These are phyloP conservation scores for Herpetospermum pedunculosum DNA, from an alignment of 306 rosid genomes.

Conservation along the genomic window DNA sequence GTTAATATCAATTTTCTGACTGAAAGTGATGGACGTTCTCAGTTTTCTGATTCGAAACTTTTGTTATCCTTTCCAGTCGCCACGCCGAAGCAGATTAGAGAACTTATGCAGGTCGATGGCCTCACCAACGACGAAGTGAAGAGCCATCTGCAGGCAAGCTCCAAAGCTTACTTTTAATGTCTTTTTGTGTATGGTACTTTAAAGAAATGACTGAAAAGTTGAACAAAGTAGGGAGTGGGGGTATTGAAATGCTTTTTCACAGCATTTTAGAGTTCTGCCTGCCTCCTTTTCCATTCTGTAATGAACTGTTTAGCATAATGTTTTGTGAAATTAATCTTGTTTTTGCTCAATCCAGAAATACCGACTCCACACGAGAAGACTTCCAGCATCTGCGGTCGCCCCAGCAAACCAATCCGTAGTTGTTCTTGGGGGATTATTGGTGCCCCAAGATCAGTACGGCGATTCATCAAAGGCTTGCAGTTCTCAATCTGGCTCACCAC, in stretches of 20 bases:
- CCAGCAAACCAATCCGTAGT: constrained; percentile 36
- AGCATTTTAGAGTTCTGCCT: background rate
- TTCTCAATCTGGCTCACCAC: constrained; percentile 83
- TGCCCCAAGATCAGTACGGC: constrained; percentile 53
- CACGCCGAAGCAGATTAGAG: constrained; percentile 98
- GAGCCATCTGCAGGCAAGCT: constrained; percentile 87
- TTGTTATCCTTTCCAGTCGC: constrained; percentile 43
- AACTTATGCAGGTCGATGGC: constrained; percentile 97
- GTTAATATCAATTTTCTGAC: background rate
- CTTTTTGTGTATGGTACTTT: background rate
- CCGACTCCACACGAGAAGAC: constrained; percentile 78
- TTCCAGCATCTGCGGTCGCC: constrained; percentile 29
- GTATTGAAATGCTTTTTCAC: background rate
- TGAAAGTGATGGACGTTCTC: background rate
- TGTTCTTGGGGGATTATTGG: constrained; percentile 73
- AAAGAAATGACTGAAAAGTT: constrained; percentile 1
- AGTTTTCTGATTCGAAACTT: background rate
- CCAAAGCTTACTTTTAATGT: background rate
- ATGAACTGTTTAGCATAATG: background rate
- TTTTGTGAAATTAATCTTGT: background rate
- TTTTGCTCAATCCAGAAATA: constrained; percentile 55
- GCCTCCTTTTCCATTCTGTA: background rate
- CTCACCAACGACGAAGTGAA: constrained; percentile 98
- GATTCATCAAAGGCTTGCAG: constrained; percentile 70
- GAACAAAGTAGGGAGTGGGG: background rate